Evolutionary conservation across 1,139 yeast species (phyloP).

Genomic region (Meyerozyma elateridarum): DNA sequence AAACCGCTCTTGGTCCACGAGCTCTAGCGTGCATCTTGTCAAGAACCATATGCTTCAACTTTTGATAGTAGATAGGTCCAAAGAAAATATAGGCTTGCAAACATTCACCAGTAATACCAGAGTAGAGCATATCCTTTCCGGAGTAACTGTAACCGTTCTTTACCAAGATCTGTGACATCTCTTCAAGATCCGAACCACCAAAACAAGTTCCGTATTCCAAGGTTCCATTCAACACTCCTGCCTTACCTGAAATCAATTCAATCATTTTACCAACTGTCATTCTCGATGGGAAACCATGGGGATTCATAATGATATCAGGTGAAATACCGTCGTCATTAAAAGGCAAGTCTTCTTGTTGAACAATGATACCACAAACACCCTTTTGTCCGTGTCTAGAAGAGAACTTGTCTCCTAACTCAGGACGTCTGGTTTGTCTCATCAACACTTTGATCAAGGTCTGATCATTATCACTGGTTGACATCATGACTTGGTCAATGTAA

Average conservation of each 20-base stretch:
- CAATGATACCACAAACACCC: slow-evolving; percentile 98
- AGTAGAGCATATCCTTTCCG: slow-evolving; percentile 95
- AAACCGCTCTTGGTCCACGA: slow-evolving; percentile 96
- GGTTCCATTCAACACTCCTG: slow-evolving; percentile 90
- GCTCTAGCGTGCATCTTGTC: slow-evolving; percentile 99
- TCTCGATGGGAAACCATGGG: slow-evolving; percentile 99
- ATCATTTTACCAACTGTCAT: slow-evolving; percentile 99
- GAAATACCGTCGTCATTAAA: slow-evolving; percentile 84
- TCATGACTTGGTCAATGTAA: slow-evolving; percentile 95
- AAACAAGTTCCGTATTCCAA: slow-evolving; percentile 97
- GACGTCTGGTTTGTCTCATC: slow-evolving; percentile 92
- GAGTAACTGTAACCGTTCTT: slow-evolving; percentile 91
- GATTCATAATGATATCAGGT: slow-evolving; percentile 97
- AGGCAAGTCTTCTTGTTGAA: slow-evolving; percentile 94
- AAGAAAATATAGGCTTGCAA: slow-evolving; percentile 95
- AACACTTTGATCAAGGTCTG: slow-evolving; percentile 91
- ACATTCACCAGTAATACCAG: slow-evolving; percentile 98
- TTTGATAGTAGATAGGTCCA: slow-evolving; percentile 97
- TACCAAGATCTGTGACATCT: slow-evolving; percentile 89
- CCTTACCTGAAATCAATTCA: slow-evolving; percentile 93
- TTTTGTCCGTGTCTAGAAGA: slow-evolving; percentile 91
- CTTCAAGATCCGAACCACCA: slow-evolving; percentile 93
- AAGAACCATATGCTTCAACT: slow-evolving; percentile 96
- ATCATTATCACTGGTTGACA: slow-evolving; percentile 92
- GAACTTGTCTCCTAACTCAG: slow-evolving; percentile 96